Base-by-base conservation (phyloP, 1,284 basidiomycete species). In the Cystobasidium pallidum region DNA sequence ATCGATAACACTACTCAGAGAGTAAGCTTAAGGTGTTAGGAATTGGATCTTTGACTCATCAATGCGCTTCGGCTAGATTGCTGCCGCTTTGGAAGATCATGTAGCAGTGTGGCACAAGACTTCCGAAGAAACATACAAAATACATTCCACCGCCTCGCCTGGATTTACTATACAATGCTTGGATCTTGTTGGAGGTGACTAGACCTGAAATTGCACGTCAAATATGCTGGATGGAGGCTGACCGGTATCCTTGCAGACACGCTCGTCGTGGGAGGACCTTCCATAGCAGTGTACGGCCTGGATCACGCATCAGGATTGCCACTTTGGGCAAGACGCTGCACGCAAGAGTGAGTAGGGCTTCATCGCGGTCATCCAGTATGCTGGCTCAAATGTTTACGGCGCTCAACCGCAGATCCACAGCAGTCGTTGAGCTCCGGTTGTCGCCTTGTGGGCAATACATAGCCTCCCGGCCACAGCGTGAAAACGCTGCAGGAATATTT, bases 61-160 rank as follows among this genome's bases (percentile, higher is more conserved):
- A 36, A 52, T 34, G 59, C 7, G 8, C 0, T 7, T 15, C 17
- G 0, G 1, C 26, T 65, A 77, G 77, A 74, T 78, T 32, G 75
- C 75, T 3, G 75, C 77, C 3, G 62, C 68, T 6, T 77, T 74
- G 4, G 30, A 63, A 4, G 63, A 73, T 1, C 32, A 72, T 1
- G 63, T 78, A n/a, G 77, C 73, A 0, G 59, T 77, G 2, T 78
- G 76, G 76, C 39, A 64, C 13, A 61, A 61, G 58, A 36, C 70
- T 3, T 47, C n/a, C 11, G 41, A 65, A 13, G 30, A 52, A 7
- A 82, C 83, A 7, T 91, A 89, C 89, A 85, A 87, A 51, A 84
- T 92, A 3, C 91, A 92, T 79, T 92, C 91, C 2, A 88, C 89
- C 21, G 84, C 92, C 11, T 78, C 84, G 0, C 84, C 86, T 57